These are phyloP conservation scores for Melampsora larici-populina DNA, from an alignment of 1,284 basidiomycete genomes.

Conservation along the genomic window DNA sequence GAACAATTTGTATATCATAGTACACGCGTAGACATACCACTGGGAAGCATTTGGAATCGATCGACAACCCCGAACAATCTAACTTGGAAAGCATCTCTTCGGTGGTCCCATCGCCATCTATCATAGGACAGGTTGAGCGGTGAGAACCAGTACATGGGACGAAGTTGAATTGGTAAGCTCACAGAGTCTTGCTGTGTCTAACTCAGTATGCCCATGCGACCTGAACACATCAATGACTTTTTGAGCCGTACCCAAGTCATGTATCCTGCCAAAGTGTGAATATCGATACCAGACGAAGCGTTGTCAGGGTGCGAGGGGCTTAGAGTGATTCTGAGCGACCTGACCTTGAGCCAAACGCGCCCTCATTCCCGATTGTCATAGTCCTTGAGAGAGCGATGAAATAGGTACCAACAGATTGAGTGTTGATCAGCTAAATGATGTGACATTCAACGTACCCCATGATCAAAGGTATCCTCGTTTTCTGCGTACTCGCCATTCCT, in stretches of 20 bases:
- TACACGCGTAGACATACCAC: neutral
- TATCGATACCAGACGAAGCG: no score
- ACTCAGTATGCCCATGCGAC: constrained; percentile 48
- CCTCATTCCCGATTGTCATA: neutral
- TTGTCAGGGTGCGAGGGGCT: neutral
- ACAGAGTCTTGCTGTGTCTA: constrained; percentile 50
- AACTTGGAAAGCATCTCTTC: neutral
- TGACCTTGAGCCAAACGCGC: constrained; percentile 9
- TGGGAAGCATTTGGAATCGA: constrained; percentile 20
- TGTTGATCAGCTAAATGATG: no score
- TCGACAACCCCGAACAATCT: neutral
- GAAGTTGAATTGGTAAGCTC: constrained; percentile 5
- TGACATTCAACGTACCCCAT: neutral
- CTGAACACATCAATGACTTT: constrained; percentile 48
- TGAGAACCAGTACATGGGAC: neutral
- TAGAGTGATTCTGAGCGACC: neutral
- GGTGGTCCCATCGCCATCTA: constrained; percentile 11
- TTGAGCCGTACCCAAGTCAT: constrained; percentile 23
- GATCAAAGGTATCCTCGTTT: constrained; percentile 5
- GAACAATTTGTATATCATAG: neutral
- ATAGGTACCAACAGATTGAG: neutral
- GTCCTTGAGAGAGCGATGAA: neutral
- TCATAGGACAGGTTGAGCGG: neutral
- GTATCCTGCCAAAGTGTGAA: neutral
- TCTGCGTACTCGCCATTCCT: neutral